These are phyloP conservation scores for Apiotrichum veenhuisii DNA, from an alignment of 1,284 basidiomycete genomes.

Conservation along the genomic window DNA sequence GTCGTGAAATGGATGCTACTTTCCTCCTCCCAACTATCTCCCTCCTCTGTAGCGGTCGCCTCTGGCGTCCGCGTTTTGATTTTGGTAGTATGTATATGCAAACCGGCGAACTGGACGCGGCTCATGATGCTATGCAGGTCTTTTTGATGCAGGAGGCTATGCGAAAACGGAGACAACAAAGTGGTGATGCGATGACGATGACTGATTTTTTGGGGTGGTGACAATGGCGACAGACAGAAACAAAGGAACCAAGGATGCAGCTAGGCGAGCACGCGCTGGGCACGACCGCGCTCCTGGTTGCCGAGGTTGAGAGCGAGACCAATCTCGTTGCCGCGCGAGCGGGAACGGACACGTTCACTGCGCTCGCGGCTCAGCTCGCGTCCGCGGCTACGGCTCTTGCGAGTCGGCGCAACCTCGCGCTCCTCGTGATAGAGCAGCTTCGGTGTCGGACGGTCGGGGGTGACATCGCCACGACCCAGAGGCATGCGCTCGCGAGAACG, in stretches of 20 bases:
- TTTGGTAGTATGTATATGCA: too few relatives aligned
- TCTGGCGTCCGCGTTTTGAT: too few relatives aligned
- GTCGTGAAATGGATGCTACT: too few relatives aligned
- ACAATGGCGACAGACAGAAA: background rate
- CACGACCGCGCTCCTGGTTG: constrained; percentile 5
- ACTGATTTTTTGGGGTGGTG: background rate
- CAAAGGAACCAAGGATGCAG: background rate
- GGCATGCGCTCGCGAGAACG: constrained; percentile 32
- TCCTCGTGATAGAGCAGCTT: constrained; percentile 35
- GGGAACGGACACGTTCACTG: constrained; percentile 6
- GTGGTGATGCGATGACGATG: background rate
- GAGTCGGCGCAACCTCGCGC: constrained; percentile 38
- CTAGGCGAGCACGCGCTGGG: constrained; percentile 9
- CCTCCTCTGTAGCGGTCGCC: too few relatives aligned
- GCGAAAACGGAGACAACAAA: too few relatives aligned
- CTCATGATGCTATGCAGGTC: too few relatives aligned
- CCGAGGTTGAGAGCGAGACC: constrained; percentile 14
- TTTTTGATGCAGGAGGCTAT: background rate
- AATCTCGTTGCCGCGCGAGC: constrained; percentile 6
- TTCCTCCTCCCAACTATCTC: too few relatives aligned
- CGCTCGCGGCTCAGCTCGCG: constrained; percentile 23
- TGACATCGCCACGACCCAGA: constrained; percentile 18
- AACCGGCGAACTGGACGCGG: too few relatives aligned
- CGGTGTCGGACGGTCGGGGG: constrained; percentile 10
- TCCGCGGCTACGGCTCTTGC: constrained; percentile 17